Conservation (phyloP, 257 asterid species). For the Paulownia fortunei region DNA sequence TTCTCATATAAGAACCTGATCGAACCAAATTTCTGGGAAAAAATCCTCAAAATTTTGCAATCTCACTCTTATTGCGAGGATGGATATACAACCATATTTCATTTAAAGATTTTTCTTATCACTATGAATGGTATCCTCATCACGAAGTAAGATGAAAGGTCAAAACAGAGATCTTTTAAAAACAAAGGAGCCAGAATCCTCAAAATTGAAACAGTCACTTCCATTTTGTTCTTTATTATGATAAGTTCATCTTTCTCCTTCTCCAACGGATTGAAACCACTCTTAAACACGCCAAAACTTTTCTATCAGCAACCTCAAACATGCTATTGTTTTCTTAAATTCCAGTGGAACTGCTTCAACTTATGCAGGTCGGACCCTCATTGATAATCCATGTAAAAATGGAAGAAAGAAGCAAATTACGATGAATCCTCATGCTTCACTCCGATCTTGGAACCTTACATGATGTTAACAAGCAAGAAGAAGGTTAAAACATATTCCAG, state of each 20-base stretch:
- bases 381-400: not conserved
- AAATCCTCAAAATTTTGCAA: slow-evolving; percentile 4
- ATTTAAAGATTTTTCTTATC: not conserved
- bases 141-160: not conserved
- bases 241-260: slow-evolving; percentile 14
- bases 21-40: not conserved
- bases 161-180: not conserved
- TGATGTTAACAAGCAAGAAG: slow-evolving; percentile 20
- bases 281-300: not conserved
- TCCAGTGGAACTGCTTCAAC: not conserved
- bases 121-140: not conserved
- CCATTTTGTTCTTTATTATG: not conserved
- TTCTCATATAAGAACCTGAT: not conserved
- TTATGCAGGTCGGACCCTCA: not conserved
- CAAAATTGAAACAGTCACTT: not conserved
- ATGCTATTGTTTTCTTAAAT: not conserved
- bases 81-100: not conserved
- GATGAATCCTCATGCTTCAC: not conserved
- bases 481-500: not conserved
- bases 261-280: not conserved
- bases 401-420: not conserved
- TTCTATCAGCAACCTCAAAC: not conserved
- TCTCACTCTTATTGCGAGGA: not conserved
- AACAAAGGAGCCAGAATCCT: not conserved
- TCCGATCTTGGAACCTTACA: not conserved